Percentiles rank a stretch among this genome's conserved stretches.
Evolutionary conservation across 495 filamentous ascomycete species (phyloP).

Genomic region (Annulohypoxylon bovei): DNA sequence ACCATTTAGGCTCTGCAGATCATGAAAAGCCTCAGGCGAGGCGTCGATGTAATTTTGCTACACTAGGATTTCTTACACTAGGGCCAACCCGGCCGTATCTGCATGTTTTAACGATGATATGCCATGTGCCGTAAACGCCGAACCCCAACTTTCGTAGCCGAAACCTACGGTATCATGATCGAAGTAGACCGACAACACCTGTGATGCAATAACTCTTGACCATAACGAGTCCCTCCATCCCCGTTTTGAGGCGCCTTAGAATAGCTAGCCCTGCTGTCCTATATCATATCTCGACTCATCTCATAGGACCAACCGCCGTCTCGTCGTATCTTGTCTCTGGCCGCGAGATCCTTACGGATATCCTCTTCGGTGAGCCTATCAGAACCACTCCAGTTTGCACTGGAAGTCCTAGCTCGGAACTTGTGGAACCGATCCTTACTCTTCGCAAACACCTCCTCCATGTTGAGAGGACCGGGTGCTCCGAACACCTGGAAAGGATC

Average conservation of each 20-base stretch:
- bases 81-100: constrained; percentile 14
- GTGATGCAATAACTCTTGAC: constrained; percentile 29
- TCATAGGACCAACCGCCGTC: constrained; percentile 89
- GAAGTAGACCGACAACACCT: constrained; percentile 33
- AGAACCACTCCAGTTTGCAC: constrained; percentile 89
- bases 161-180: constrained; percentile 26
- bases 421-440: constrained; percentile 82
- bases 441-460: constrained; percentile 93
- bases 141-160: constrained; percentile 8
- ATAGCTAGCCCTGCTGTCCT: constrained; percentile 5
- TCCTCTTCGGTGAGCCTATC: constrained; percentile 92
- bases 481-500: constrained; percentile 93
- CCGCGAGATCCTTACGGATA: constrained; percentile 80
- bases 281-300: constrained; percentile 55
- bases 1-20: neutral
- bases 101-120: constrained; percentile 17
- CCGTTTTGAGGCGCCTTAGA: neutral
- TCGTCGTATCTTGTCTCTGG: constrained; percentile 78
- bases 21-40: constrained; percentile 18
- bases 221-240: neutral
- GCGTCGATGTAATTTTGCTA: constrained; percentile 22
- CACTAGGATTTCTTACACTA: neutral
- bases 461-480: constrained; percentile 80
- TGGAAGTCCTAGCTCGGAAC: constrained; percentile 88
- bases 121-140: constrained; percentile 24